These are phyloP conservation scores for Coemansia sp. DNA, from an alignment of 192 early-diverging fungal genomes.

Conservation along the genomic window DNA sequence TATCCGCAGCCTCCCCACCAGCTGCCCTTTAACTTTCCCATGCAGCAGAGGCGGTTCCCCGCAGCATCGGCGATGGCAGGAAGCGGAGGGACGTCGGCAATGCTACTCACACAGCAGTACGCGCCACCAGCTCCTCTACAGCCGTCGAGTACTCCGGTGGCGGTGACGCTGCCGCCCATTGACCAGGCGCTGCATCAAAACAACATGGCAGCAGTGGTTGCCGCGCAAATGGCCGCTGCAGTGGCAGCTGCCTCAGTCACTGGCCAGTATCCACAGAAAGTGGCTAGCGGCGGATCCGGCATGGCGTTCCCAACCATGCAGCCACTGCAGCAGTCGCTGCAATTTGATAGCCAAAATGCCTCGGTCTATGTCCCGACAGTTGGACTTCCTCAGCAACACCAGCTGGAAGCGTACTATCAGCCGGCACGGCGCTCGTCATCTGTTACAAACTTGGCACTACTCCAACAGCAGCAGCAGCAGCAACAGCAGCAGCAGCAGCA, in stretches of 20 bases:
- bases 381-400: constrained; percentile 18
- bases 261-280: constrained; percentile 24
- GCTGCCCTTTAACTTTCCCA: constrained; percentile 22
- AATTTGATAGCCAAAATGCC: constrained; percentile 9
- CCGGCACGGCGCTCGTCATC: constrained; percentile 29
- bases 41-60: constrained; percentile 12
- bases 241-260: constrained; percentile 19
- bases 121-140: constrained; percentile 19
- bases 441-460: constrained; percentile 24
- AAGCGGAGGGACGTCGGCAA: constrained; percentile 14
- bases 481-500: constrained; percentile 27
- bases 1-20: constrained; percentile 32
- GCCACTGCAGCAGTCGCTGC: constrained; percentile 23
- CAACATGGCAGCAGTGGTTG: constrained; percentile 28
- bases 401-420: constrained; percentile 9
- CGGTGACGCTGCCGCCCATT: constrained; percentile 28
- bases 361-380: background rate
- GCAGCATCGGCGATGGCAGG: constrained; percentile 18
- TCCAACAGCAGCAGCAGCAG: constrained; percentile 23
- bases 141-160: background rate
- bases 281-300: constrained; percentile 1
- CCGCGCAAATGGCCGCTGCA: constrained; percentile 29
- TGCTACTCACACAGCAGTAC: constrained; percentile 46
- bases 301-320: constrained; percentile 13
- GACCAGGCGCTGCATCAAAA: constrained; percentile 38